These are phyloP conservation scores for Pichia sp. DNA, from an alignment of 1,139 yeast genomes.

Conservation along the genomic window DNA sequence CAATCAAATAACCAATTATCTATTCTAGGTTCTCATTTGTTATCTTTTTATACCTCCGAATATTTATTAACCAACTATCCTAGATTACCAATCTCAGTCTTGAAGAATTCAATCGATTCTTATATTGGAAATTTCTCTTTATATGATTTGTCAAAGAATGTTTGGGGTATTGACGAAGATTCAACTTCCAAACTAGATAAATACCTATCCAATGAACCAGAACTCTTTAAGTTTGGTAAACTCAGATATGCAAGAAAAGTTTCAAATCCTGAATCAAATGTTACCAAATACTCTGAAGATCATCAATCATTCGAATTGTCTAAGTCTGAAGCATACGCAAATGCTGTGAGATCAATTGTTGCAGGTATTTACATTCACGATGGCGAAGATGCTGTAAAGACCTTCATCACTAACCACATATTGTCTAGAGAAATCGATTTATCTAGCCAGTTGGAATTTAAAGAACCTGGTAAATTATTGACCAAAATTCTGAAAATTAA, in stretches of 20 bases:
- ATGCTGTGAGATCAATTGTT: conserved; percentile 60
- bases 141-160: conserved; percentile 48
- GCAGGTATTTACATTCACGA: conserved; percentile 63
- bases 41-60: conserved; percentile 72
- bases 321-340: conserved; percentile 30
- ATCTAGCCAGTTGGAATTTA: conserved; percentile 66
- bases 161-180: conserved; percentile 89
- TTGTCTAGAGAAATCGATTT: conserved; percentile 73
- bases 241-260: conserved; percentile 37
- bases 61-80: conserved; percentile 72
- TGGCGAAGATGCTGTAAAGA: conserved; percentile 53
- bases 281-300: conserved; percentile 19
- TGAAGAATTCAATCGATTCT: conserved; percentile 66
- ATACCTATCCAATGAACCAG: conserved; percentile 61
- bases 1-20: conserved; percentile 65
- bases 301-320: conserved; percentile 17
- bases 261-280: conserved; percentile 33
- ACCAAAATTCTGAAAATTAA: conserved; percentile 73
- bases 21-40: conserved; percentile 68
- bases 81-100: conserved; percentile 74
- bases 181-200: conserved; percentile 55
- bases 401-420: conserved; percentile 64
- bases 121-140: conserved; percentile 62
- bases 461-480: conserved; percentile 80
- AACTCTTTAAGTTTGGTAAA: conserved; percentile 54